Conservation (phyloP, 1,139 yeast species). For the Scheffersomyces stambukii region DNA sequence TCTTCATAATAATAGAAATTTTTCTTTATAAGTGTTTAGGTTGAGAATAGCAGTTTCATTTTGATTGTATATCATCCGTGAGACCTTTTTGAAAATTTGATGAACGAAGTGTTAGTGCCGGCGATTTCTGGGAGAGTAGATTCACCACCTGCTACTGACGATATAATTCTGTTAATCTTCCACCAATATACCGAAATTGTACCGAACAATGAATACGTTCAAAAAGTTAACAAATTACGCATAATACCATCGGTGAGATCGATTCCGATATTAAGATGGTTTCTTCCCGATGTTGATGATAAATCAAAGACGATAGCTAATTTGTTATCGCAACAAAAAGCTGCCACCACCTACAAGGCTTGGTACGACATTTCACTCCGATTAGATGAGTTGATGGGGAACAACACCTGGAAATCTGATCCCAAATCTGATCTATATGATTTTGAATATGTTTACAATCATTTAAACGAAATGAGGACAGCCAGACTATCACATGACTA, state of each 20-base stretch:
- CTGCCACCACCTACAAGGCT: conserved; percentile 60
- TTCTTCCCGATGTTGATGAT: conserved; percentile 25
- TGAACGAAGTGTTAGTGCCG: too few relatives aligned
- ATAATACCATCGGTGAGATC: conserved; percentile 11
- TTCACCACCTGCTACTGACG: conserved; percentile 6
- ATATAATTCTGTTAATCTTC: conserved; percentile 9
- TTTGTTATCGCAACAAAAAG: conserved; percentile 47
- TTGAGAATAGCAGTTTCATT: too few relatives aligned
- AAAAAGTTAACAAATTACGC: neutral
- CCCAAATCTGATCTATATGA: conserved; percentile 68
- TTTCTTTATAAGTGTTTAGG: too few relatives aligned
- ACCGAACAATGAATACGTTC: conserved; percentile 6
- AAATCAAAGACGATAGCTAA: conserved; percentile 21
- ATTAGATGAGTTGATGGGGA: conserved; percentile 61
- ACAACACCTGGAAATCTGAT: conserved; percentile 67
- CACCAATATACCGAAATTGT: conserved; percentile 8
- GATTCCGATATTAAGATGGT: conserved; percentile 24
- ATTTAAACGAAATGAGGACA: conserved; percentile 53
- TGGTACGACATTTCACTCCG: conserved; percentile 66
- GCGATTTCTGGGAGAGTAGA: too few relatives aligned
- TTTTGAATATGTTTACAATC: conserved; percentile 51
- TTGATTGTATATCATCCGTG: too few relatives aligned
- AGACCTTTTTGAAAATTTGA: too few relatives aligned
- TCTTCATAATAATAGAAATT: too few relatives aligned
- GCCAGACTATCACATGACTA: conserved; percentile 60